These are phyloP conservation scores for Puccinia hordei DNA, from an alignment of 1,284 basidiomycete genomes.

Conservation along the genomic window DNA sequence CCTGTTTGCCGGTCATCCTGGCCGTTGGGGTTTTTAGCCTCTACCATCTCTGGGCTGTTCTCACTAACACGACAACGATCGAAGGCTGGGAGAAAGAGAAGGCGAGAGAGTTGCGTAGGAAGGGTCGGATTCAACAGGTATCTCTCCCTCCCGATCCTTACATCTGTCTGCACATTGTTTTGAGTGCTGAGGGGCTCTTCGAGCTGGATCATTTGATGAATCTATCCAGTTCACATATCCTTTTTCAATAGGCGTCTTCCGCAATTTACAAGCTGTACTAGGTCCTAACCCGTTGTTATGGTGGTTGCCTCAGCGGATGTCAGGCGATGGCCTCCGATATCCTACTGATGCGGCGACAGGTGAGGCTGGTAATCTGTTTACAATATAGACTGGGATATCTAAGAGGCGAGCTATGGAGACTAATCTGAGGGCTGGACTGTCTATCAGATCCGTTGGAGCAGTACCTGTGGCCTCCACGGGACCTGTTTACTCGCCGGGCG, in stretches of 20 bases:
- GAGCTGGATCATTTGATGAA: background rate
- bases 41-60: conserved; percentile 46
- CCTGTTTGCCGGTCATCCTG: conserved; percentile 47
- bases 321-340: conserved; percentile 53
- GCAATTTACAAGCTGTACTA: conserved; percentile 54
- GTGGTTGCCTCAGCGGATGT: conserved; percentile 53
- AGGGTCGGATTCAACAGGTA: conserved; percentile 48
- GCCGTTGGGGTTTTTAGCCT: conserved; percentile 50
- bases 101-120: conserved; percentile 33
- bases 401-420: background rate
- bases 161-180: background rate
- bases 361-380: conserved; percentile 9
- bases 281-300: conserved; percentile 54
- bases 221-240: conserved; percentile 55
- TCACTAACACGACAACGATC: conserved; percentile 51
- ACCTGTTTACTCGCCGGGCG: conserved; percentile 50
- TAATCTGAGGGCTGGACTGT: background rate
- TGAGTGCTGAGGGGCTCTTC: background rate
- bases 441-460: conserved; percentile 53
- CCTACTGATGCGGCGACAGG: conserved; percentile 48
- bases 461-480: conserved; percentile 55
- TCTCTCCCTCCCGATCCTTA: background rate
- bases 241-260: conserved; percentile 55
- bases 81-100: conserved; percentile 52
- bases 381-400: conserved; percentile 27